Conservation (phyloP, 345 rosid genomes). For the Lepidium didymum region DNA sequence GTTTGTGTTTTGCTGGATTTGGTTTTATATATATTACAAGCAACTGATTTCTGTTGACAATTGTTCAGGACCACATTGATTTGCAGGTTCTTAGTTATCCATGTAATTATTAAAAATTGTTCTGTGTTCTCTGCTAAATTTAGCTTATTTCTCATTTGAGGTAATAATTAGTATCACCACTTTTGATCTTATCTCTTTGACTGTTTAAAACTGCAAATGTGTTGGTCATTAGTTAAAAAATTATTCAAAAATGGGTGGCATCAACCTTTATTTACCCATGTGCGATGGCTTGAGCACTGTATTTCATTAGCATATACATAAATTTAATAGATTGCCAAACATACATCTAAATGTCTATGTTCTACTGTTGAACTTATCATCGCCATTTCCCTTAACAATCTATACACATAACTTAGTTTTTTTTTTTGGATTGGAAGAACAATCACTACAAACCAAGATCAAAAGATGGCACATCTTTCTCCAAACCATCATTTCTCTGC, state of each 20-base stretch:
- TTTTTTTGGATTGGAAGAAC: background rate
- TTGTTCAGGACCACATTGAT: too few species aligned
- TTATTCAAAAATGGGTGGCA: background rate
- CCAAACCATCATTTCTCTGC: slow-evolving; percentile 17
- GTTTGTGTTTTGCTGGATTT: too few species aligned
- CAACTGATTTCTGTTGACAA: too few species aligned
- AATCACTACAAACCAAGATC: slow-evolving; percentile 74
- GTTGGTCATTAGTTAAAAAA: background rate
- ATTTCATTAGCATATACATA: background rate
- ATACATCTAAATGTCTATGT: background rate
- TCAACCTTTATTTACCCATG: background rate
- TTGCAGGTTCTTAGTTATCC: too few species aligned
- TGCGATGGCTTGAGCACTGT: background rate
- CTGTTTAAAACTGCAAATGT: background rate
- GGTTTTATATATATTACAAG: too few species aligned
- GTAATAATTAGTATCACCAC: too few species aligned
- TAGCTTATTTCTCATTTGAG: too few species aligned
- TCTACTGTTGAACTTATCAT: background rate
- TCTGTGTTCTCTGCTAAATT: too few species aligned
- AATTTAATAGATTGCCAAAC: background rate
- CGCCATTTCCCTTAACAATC: background rate
- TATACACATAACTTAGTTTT: slow-evolving; percentile 6
- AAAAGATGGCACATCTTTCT: slow-evolving; percentile 54
- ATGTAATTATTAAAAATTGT: too few species aligned
- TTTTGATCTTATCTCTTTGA: too few species aligned